Evolutionary conservation across 2,329 filamentous ascomycete species (phyloP), one percentile per base, ranked within the genome.

Genomic region (Ophiostoma quercus): DNA sequence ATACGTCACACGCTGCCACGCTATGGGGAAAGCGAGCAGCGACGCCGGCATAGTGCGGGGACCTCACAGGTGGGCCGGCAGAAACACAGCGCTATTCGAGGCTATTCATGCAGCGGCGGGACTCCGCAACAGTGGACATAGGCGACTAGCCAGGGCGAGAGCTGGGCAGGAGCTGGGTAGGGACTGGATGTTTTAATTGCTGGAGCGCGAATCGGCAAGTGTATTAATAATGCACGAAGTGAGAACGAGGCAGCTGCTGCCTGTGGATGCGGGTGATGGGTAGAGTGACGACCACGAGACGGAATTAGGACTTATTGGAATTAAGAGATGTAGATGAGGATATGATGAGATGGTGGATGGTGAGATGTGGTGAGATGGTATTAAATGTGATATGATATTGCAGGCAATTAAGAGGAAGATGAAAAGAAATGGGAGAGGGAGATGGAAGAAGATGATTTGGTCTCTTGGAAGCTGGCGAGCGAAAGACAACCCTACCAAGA

Each of bases 1-100:
- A 62, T 29, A 62, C 22, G 57, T 25, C 57, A 62, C 22, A 62
- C n/a, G 54, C 54, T 62, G 54, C 54, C 22, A 62, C 54, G 51
- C 51, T 16, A 57, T 57, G 51, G 51, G n/a, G 51, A 57, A 37
- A 29, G 22, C 16, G 29, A 32, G 29, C 12, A 62, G 57, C 57
- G 29, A 62, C 29, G 57, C 57, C 25, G 57, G 57, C 57, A 62
- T 34, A 32, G 6, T 62, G 57, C 57, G 57, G 57, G 57, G 57
- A 7, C 51, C 51, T 57, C 22, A n/a, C 51, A 57, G 22, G 51
- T 57, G 51, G 51, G 51, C 22, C 51, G 51, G 22, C n/a, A 57
- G 51, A 57, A 57, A 25, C 51, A 29, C 51, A 57, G 51, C 51
- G 9, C 51, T 25, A 25, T 9, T 29, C 9, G 12, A 25, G 51